phyloP scores from a whole-genome alignment of 2,329 filamentous ascomycete species.

The Diaporthe sp. region DNA sequence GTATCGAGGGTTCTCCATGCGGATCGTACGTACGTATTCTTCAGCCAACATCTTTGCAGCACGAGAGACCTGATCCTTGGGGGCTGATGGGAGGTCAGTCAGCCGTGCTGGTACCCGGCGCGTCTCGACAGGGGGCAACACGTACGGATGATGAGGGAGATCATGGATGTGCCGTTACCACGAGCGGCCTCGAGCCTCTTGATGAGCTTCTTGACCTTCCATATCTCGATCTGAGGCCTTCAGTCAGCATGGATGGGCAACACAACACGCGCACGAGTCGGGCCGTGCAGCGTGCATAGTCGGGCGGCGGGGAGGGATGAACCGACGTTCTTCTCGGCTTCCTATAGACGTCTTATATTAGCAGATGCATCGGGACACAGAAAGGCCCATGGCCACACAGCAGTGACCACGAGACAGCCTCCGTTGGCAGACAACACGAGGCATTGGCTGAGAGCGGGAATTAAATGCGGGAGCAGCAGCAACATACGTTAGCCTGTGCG shows the following conservation, averaged over 20 bases:
- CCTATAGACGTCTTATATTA: conserved; percentile 54
- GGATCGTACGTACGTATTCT: conserved; percentile 84
- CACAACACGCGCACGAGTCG: conserved; percentile 9
- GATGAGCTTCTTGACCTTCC: conserved; percentile 99
- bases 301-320: conserved; percentile 6
- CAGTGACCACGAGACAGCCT: neutral
- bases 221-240: conserved; percentile 75
- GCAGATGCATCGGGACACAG: conserved; percentile 15
- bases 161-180: conserved; percentile 99
- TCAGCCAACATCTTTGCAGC: conserved; percentile 99
- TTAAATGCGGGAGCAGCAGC: neutral
- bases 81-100: conserved; percentile 69
- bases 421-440: neutral
- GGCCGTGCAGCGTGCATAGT: conserved; percentile 1
- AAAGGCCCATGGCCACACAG: neutral
- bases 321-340: conserved; percentile 95
- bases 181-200: conserved; percentile 97
- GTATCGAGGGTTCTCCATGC: conserved; percentile 42
- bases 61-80: conserved; percentile 97
- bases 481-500: conserved; percentile 74
- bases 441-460: neutral
- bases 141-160: conserved; percentile 98
- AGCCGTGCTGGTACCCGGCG: conserved; percentile 43
- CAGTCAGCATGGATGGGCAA: conserved; percentile 46
- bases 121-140: conserved; percentile 43